Percentiles rank a stretch among this genome's conserved stretches.
phyloP scores from a whole-genome alignment of 768 basidiomycete genomes.

The Saitozyma podzolica region DNA sequence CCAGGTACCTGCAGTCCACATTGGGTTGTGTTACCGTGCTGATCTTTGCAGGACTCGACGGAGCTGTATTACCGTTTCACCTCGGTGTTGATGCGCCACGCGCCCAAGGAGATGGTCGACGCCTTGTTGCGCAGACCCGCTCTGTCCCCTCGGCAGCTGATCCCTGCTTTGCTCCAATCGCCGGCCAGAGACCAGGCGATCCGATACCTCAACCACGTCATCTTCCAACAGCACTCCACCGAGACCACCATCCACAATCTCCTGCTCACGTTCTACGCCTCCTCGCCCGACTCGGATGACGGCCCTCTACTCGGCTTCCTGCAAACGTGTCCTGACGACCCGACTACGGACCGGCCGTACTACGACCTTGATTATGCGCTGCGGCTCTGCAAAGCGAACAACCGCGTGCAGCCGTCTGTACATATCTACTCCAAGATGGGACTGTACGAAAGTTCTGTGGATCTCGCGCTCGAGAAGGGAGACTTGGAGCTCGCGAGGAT shows the following conservation, averaged over 20 bases:
- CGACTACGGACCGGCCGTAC: conserved; percentile 79
- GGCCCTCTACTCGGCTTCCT: conserved; percentile 69
- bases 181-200: conserved; percentile 69
- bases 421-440: conserved; percentile 98
- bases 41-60: conserved; percentile 64
- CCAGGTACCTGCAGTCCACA: conserved; percentile 60
- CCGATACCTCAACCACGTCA: conserved; percentile 79
- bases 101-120: conserved; percentile 86
- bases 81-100: conserved; percentile 78
- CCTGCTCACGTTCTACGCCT: conserved; percentile 76
- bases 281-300: conserved; percentile 55
- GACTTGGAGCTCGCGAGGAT: conserved; percentile 92
- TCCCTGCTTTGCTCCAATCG: conserved; percentile 78
- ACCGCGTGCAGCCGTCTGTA: conserved; percentile 83
- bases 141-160: conserved; percentile 77
- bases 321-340: conserved; percentile 74
- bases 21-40: neutral
- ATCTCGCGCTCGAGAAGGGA: conserved; percentile 88
- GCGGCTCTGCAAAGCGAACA: conserved; percentile 79
- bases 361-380: conserved; percentile 97
- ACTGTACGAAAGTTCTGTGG: conserved; percentile 92
- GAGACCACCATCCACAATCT: conserved; percentile 91
- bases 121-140: conserved; percentile 81
- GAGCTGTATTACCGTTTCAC: conserved; percentile 93
- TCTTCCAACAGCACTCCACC: conserved; percentile 76